Conservation (phyloP, 1,284 basidiomycete species). For the Sutorius eximius region DNA sequence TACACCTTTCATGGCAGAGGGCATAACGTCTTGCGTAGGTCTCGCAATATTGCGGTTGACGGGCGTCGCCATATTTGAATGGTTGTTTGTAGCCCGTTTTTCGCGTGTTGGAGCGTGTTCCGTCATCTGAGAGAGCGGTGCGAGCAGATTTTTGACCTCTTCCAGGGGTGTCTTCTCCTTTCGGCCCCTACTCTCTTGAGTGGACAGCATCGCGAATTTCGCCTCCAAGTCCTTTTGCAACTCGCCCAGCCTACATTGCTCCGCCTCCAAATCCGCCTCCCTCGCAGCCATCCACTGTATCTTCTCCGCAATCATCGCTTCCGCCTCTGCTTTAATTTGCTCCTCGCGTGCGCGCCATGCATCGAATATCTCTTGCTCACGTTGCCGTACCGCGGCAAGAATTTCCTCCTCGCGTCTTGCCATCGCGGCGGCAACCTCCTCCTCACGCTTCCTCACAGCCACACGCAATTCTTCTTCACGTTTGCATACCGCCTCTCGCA, state of each 20-base stretch:
- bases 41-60: conserved; percentile 36
- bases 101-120: conserved; percentile 30
- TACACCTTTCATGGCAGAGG: conserved; percentile 81
- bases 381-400: conserved; percentile 60
- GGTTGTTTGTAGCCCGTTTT: conserved; percentile 23
- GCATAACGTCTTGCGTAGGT: conserved; percentile 33
- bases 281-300: conserved; percentile 51
- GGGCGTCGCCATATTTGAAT: conserved; percentile 40
- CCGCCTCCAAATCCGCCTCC: conserved; percentile 52
- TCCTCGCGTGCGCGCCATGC: conserved; percentile 62
- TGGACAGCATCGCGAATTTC: conserved; percentile 44
- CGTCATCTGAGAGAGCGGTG: conserved; percentile 47
- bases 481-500: conserved; percentile 59
- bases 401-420: conserved; percentile 70
- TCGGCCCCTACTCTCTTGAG: conserved; percentile 41
- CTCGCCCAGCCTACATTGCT: conserved; percentile 50
- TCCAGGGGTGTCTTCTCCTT: conserved; percentile 65
- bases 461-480: conserved; percentile 67
- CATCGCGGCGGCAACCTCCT: conserved; percentile 66
- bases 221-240: conserved; percentile 49
- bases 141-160: conserved; percentile 69
- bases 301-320: conserved; percentile 50
- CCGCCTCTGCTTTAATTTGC: conserved; percentile 51
- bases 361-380: conserved; percentile 68
- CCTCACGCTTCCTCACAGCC: conserved; percentile 65